These are phyloP conservation scores for Malassezia nana DNA, from an alignment of 1,284 basidiomycete species.

Conservation along the genomic window DNA sequence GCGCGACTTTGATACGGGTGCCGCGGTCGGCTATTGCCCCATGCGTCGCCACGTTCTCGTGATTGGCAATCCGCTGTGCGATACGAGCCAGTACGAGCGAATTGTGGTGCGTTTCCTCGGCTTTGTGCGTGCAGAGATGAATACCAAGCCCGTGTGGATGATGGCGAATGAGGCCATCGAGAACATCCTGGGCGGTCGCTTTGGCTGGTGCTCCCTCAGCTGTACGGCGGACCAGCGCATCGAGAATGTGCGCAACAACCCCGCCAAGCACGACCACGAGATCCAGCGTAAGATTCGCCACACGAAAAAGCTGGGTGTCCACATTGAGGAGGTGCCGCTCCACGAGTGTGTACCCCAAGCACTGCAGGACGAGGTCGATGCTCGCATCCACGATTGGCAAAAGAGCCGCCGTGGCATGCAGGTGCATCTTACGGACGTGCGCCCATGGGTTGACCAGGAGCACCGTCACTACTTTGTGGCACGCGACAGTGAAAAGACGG, in stretches of 20 bases:
- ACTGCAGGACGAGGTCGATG: conserved; percentile 50
- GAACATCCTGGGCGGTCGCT: conserved; percentile 52
- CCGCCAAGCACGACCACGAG: conserved; percentile 51
- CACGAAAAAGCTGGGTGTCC: conserved; percentile 54
- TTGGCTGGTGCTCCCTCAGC: conserved; percentile 54
- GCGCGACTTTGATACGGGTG: conserved; percentile 53
- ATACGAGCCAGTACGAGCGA: conserved; percentile 50
- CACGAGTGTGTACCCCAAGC: conserved; percentile 50
- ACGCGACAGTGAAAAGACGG: conserved; percentile 50
- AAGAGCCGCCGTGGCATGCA: conserved; percentile 53
- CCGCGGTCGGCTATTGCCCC: conserved; percentile 53
- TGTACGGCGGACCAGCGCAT: conserved; percentile 56
- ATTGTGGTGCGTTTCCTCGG: conserved; percentile 52
- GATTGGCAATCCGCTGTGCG: conserved; percentile 55
- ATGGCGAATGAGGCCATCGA: conserved; percentile 53
- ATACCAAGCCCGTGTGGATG: conserved; percentile 55
- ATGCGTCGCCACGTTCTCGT: conserved; percentile 51
- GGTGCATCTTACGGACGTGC: conserved; percentile 55
- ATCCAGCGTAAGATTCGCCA: conserved; percentile 53
- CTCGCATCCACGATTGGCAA: conserved; percentile 54
- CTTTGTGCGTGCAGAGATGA: conserved; percentile 46
- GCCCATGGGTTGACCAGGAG: conserved; percentile 54
- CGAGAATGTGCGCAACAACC: conserved; percentile 51
- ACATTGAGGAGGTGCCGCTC: conserved; percentile 46
- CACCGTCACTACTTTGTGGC: conserved; percentile 57